Percentiles rank a stretch among this genome's conserved stretches.
These are phyloP conservation scores for Cyberlindnera bimundalis DNA, from an alignment of 805 yeast genomes.

Conservation along the genomic window DNA sequence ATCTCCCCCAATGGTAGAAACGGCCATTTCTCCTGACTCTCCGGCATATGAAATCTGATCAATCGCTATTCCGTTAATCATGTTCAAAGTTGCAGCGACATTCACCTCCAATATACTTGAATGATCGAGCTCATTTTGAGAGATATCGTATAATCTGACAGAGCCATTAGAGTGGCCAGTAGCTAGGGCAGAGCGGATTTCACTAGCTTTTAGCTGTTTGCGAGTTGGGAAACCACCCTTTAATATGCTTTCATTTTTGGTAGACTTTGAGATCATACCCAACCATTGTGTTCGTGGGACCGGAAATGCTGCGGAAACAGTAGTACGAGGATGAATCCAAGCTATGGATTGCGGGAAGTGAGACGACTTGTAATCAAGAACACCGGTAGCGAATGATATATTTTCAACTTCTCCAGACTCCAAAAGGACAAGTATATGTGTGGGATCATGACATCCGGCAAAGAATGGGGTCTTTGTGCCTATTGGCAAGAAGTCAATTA, in stretches of 20 bases:
- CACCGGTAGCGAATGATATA: conserved; percentile 54
- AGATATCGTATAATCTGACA: conserved; percentile 79
- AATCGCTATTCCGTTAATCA: conserved; percentile 45
- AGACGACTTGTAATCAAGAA: conserved; percentile 46
- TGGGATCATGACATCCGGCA: conserved; percentile 76
- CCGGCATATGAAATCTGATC: conserved; percentile 69
- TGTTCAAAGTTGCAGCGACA: conserved; percentile 45
- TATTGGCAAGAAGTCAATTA: conserved; percentile 49
- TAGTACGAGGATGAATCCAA: conserved; percentile 72
- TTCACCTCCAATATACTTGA: conserved; percentile 57
- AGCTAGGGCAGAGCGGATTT: conserved; percentile 56
- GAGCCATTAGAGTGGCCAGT: conserved; percentile 88
- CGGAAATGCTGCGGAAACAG: conserved; percentile 49
- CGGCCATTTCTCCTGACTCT: conserved; percentile 71
- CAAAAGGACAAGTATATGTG: conserved; percentile 52
- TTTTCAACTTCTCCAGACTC: conserved; percentile 65
- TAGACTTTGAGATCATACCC: conserved; percentile 63
- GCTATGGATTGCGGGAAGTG: conserved; percentile 79
- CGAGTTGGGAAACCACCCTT: conserved; percentile 77
- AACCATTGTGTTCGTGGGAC: conserved; percentile 70
- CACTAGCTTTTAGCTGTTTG: conserved; percentile 44
- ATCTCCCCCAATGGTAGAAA: conserved; percentile 65
- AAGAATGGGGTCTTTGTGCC: conserved; percentile 70
- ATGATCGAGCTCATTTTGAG: conserved; percentile 67
- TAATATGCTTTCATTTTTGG: conserved; percentile 44